phyloP scores from a whole-genome alignment of 2,329 filamentous ascomycete genomes.

The Emericellopsis cladophorae region DNA sequence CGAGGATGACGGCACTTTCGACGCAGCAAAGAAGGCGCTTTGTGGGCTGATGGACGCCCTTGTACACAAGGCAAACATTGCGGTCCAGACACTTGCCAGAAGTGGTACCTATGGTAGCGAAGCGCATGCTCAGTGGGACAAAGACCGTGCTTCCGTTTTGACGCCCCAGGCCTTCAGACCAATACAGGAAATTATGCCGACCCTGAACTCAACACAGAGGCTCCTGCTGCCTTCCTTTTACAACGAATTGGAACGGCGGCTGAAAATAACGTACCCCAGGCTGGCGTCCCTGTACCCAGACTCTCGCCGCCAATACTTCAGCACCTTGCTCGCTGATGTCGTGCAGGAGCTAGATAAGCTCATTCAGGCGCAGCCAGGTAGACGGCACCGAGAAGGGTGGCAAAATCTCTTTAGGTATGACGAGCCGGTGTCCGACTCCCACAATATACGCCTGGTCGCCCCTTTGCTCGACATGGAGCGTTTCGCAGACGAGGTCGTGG shows the following conservation, averaged over 20 bases:
- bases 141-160: constrained; percentile 23
- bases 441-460: neutral
- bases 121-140: constrained; percentile 10
- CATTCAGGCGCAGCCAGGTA: neutral
- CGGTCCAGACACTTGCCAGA: constrained; percentile 5
- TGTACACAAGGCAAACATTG: constrained; percentile 4
- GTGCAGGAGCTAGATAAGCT: neutral
- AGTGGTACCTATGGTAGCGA: constrained; percentile 1
- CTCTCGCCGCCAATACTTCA: neutral
- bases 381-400: neutral
- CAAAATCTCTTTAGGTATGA: too few species aligned
- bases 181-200: constrained; percentile 10
- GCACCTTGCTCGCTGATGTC: neutral
- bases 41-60: constrained; percentile 10
- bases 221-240: constrained; percentile 23
- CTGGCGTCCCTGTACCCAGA: neutral
- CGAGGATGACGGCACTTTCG: constrained; percentile 1
- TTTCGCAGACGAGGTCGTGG: neutral
- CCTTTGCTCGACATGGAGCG: neutral
- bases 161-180: constrained; percentile 12
- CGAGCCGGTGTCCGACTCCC: neutral
- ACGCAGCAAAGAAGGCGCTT: constrained; percentile 7
- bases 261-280: neutral
- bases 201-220: constrained; percentile 17
- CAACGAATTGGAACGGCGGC: constrained; percentile 7